Conservation (phyloP, 345 rosid species). For the Noccaea bulbosa region DNA sequence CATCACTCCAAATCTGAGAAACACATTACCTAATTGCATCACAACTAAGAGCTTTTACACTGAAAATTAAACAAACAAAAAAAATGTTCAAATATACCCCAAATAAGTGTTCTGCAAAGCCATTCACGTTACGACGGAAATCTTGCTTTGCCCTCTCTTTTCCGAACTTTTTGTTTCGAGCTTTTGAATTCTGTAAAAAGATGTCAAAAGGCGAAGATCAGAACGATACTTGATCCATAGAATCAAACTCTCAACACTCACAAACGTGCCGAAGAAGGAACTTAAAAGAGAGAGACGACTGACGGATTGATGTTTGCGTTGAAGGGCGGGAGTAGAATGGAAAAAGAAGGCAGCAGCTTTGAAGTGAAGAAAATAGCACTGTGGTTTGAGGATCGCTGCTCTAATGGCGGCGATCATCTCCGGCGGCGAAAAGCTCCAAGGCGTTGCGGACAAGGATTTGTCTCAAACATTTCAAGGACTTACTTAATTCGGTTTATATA, state of each 20-base stretch:
- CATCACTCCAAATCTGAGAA: slow-evolving; percentile 55
- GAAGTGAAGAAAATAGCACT: slow-evolving; percentile 23
- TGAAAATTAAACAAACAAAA: too few species aligned
- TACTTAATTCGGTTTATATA: too few species aligned
- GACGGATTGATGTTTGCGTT: slow-evolving; percentile 58
- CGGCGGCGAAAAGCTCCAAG: slow-evolving; percentile 3
- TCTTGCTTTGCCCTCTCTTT: slow-evolving; percentile 49
- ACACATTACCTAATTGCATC: slow-evolving; percentile 8
- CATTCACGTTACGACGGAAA: slow-evolving; percentile 30
- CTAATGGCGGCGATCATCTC: slow-evolving; percentile 50
- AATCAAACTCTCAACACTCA: background rate
- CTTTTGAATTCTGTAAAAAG: slow-evolving; percentile 18
- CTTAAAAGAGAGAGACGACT: slow-evolving; percentile 40
- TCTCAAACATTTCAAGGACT: background rate
- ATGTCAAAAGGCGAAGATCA: background rate
- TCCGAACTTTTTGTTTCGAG: slow-evolving; percentile 47
- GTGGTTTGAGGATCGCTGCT: slow-evolving; percentile 50
- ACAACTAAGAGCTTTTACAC: too few species aligned
- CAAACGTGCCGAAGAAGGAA: background rate
- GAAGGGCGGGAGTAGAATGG: slow-evolving; percentile 63
- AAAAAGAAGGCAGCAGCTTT: slow-evolving; percentile 44
- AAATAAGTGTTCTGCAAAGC: too few species aligned
- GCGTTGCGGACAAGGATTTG: background rate
- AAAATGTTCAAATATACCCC: too few species aligned
- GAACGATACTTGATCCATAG: background rate